Conservation (phyloP, 352 stramenopile species). For the Phytophthora ohioensis region DNA sequence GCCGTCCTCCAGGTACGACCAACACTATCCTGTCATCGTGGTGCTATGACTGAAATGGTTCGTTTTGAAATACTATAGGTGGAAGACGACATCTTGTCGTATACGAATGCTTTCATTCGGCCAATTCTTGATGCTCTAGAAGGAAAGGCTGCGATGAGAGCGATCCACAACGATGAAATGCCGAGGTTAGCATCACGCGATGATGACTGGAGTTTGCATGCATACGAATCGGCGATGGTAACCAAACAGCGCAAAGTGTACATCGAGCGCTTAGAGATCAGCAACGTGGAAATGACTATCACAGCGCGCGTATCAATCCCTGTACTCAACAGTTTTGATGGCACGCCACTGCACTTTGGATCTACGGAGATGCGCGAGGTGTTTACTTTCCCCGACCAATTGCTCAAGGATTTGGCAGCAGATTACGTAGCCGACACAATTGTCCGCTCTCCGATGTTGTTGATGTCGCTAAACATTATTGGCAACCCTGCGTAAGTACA, state of each 20-base stretch:
- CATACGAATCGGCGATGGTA: constrained; percentile 30
- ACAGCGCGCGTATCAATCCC: constrained; percentile 82
- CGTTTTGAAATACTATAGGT: constrained; percentile 36
- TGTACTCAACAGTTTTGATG: constrained; percentile 85
- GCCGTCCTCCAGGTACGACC: constrained; percentile 71
- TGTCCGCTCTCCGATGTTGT: constrained; percentile 75
- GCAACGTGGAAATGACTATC: constrained; percentile 67
- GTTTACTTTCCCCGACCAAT: constrained; percentile 75
- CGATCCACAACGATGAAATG: not conserved
- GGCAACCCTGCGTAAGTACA: constrained; percentile 85
- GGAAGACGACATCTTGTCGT: constrained; percentile 64
- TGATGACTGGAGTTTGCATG: constrained; percentile 33
- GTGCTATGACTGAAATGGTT: constrained; percentile 1
- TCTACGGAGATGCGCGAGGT: constrained; percentile 66
- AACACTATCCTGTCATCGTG: not conserved
- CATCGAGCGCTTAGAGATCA: constrained; percentile 69
- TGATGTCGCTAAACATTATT: constrained; percentile 89
- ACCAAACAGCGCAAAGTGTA: constrained; percentile 68
- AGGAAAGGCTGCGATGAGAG: constrained; percentile 23
- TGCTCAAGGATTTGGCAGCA: constrained; percentile 85
- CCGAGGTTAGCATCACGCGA: not conserved
- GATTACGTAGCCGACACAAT: constrained; percentile 86
- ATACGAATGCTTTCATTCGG: constrained; percentile 55
- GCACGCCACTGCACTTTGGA: constrained; percentile 75
- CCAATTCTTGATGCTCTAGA: constrained; percentile 51